A percentile compares a stretch with the other conserved stretches of the same genome.
Evolutionary conservation across 768 basidiomycete genomes (phyloP).

Genomic region (Pseudohyphozyma bogoriensis): DNA sequence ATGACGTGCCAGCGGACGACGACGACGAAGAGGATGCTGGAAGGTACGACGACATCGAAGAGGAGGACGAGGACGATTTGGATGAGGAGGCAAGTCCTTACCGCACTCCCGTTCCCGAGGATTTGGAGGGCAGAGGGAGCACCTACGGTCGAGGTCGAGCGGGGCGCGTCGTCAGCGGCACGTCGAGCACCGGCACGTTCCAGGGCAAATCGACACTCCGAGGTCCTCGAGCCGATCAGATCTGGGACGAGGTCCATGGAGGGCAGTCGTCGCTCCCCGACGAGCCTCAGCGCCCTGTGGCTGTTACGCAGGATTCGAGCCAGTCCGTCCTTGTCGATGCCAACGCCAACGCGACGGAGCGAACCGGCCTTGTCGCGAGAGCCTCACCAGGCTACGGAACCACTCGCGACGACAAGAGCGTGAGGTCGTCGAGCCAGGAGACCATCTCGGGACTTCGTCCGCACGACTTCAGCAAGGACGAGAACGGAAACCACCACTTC

Average conservation of each 20-base stretch:
- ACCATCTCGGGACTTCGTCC: slow-evolving; percentile 8
- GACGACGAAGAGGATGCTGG: slow-evolving; percentile 36
- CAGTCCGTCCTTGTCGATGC: slow-evolving; percentile 46
- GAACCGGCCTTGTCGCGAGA: slow-evolving; percentile 33
- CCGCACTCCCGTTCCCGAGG: neutral
- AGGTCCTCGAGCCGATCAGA: neutral
- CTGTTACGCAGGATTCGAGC: slow-evolving; percentile 34
- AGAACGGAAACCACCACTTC: slow-evolving; percentile 8
- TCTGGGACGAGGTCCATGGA: neutral
- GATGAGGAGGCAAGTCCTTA: neutral
- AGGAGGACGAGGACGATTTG: slow-evolving; percentile 35
- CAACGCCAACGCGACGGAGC: slow-evolving; percentile 31
- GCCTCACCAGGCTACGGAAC: slow-evolving; percentile 22
- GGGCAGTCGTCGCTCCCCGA: neutral
- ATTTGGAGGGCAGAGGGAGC: slow-evolving; percentile 9
- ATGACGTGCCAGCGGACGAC: slow-evolving; percentile 41
- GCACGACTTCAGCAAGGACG: slow-evolving; percentile 16
- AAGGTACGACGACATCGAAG: slow-evolving; percentile 38
- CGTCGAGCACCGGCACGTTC: neutral
- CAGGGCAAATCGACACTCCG: no score
- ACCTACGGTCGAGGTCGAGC: slow-evolving; percentile 10
- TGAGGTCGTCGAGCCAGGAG: slow-evolving; percentile 17
- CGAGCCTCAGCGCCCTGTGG: slow-evolving; percentile 31
- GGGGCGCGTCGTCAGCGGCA: slow-evolving; percentile 4
- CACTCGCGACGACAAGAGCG: neutral